These are phyloP conservation scores for Arabidopsis suecica DNA, from an alignment of 345 rosid genomes.

Conservation along the genomic window DNA sequence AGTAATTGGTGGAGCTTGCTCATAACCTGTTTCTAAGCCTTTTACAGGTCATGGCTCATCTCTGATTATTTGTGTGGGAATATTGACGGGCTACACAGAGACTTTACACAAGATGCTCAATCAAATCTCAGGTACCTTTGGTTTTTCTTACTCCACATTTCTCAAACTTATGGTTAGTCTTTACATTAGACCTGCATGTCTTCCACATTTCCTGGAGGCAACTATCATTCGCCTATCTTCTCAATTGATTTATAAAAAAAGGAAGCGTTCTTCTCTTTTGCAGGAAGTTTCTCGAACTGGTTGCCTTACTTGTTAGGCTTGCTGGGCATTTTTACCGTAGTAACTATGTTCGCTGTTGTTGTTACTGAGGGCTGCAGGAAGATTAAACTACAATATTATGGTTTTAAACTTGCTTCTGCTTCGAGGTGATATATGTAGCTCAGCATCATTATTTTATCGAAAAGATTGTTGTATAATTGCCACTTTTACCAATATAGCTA, in stretches of 20 bases:
- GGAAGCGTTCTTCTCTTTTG: slow-evolving; percentile 28
- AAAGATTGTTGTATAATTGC: slow-evolving; percentile 4
- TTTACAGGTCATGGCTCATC: slow-evolving; percentile 92
- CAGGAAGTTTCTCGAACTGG: slow-evolving; percentile 76
- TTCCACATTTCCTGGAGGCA: slow-evolving; percentile 2
- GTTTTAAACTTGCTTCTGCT: slow-evolving; percentile 92
- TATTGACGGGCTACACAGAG: slow-evolving; percentile 91
- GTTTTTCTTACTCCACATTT: slow-evolving; percentile 22
- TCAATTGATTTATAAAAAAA: background rate
- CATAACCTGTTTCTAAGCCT: slow-evolving; percentile 36
- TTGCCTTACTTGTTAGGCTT: slow-evolving; percentile 76
- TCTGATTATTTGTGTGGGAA: slow-evolving; percentile 89
- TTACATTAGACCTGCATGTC: slow-evolving; percentile 15
- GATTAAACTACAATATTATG: slow-evolving; percentile 91
- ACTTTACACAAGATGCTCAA: slow-evolving; percentile 87
- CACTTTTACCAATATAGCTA: background rate
- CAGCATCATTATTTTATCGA: slow-evolving; percentile 16
- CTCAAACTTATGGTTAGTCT: slow-evolving; percentile 11
- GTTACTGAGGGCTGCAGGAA: slow-evolving; percentile 98
- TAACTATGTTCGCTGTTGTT: slow-evolving; percentile 95
- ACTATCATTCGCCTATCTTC: slow-evolving; percentile 9
- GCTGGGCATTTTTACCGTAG: slow-evolving; percentile 71
- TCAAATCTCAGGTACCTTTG: slow-evolving; percentile 75
- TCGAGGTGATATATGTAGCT: slow-evolving; percentile 57
- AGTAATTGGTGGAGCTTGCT: background rate